These are phyloP conservation scores for Linderniella brevidens DNA, from an alignment of 257 asterid species.

Conservation along the genomic window DNA sequence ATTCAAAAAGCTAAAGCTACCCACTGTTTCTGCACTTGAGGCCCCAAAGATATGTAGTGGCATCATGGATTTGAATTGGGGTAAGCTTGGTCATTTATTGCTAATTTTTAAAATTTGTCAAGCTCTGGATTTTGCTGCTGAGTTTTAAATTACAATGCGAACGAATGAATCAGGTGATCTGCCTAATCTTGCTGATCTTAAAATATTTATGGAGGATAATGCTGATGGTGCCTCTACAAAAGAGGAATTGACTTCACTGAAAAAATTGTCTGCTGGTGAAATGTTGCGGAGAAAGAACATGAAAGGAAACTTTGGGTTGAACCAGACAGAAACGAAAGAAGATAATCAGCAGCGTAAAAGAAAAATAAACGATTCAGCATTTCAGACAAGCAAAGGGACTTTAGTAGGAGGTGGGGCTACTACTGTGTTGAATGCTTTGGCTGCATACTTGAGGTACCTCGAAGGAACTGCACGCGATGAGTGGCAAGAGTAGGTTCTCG, in stretches of 20 bases:
- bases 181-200: constrained; percentile 48
- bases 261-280: constrained; percentile 22
- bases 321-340: constrained; percentile 14
- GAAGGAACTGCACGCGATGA: constrained; percentile 85
- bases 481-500: constrained; percentile 66
- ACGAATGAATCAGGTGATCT: constrained; percentile 26
- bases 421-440: constrained; percentile 63
- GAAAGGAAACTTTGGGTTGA: constrained; percentile 10
- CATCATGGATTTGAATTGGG: constrained; percentile 39
- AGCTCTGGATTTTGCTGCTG: background rate
- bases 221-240: constrained; percentile 14
- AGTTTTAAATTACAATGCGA: background rate
- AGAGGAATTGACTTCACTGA: constrained; percentile 28
- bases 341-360: constrained; percentile 20
- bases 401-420: constrained; percentile 67
- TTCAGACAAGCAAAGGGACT: constrained; percentile 46
- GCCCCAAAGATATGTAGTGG: constrained; percentile 30
- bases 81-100: constrained; percentile 19
- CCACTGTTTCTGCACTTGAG: constrained; percentile 27
- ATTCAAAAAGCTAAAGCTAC: constrained; percentile 43
- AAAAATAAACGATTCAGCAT: constrained; percentile 51
- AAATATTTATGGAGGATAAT: constrained; percentile 21
- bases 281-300: constrained; percentile 27
- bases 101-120: constrained; percentile 1
- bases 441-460: constrained; percentile 73